Percentiles rank a stretch among this genome's conserved stretches.
Evolutionary conservation across 2,329 filamentous ascomycete genomes (phyloP).

Genomic region (Endoconidiophora polonica): DNA sequence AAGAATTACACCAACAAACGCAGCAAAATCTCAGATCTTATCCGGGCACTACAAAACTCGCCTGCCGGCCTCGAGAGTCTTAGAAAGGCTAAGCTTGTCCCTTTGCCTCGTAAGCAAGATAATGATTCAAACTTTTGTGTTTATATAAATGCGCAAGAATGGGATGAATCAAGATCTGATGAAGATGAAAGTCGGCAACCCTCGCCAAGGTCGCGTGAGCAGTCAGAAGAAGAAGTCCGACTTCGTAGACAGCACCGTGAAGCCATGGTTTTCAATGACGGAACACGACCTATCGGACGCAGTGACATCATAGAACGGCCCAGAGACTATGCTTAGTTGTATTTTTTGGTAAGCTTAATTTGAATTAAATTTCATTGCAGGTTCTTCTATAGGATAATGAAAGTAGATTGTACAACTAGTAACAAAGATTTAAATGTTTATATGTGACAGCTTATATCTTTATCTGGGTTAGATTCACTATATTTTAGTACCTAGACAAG

Average conservation of each 20-base stretch:
- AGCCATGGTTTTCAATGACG: slow-evolving; percentile 81
- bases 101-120: slow-evolving; percentile 16
- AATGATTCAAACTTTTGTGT: neutral
- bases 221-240: slow-evolving; percentile 50
- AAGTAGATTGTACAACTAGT: too few species aligned
- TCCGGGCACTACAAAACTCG: slow-evolving; percentile 31
- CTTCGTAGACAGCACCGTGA: slow-evolving; percentile 63
- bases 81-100: slow-evolving; percentile 32
- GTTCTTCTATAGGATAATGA: too few species aligned
- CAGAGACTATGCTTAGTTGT: slow-evolving; percentile 1
- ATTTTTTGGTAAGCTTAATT: neutral
- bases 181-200: too few species aligned
- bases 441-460: too few species aligned
- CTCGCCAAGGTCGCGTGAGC: slow-evolving; percentile 24
- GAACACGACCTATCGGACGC: slow-evolving; percentile 54
- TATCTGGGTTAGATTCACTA: too few species aligned
- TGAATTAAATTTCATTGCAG: too few species aligned
- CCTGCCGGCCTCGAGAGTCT: slow-evolving; percentile 34
- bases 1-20: slow-evolving; percentile 30
- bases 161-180: slow-evolving; percentile 12
- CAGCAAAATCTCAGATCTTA: slow-evolving; percentile 32
- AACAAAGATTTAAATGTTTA: too few species aligned
- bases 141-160: neutral
- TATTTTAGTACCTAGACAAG: too few species aligned
- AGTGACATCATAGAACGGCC: slow-evolving; percentile 57